phyloP scores from a whole-genome alignment of 2,329 filamentous ascomycete genomes.

The Beauveria rudraprayagi region DNA sequence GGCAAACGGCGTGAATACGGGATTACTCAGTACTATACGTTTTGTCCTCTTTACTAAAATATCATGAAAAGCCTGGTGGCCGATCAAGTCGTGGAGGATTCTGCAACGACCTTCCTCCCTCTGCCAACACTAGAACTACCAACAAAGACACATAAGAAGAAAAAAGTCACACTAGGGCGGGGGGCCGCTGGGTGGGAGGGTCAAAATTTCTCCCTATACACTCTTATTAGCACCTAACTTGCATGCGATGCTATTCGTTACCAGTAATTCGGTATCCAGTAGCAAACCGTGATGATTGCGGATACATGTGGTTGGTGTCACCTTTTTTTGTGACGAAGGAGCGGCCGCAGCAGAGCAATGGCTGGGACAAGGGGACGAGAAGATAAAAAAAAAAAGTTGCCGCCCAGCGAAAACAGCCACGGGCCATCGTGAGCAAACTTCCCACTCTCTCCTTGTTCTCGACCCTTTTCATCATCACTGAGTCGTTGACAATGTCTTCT shows the following conservation, averaged over 20 bases:
- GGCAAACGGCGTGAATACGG: background rate
- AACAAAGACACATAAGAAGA: background rate
- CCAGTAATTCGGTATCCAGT: slow-evolving; percentile 1
- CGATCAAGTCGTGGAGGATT: too few relatives aligned
- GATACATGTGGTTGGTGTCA: background rate
- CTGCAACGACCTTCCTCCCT: too few relatives aligned
- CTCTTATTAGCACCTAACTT: slow-evolving; percentile 4
- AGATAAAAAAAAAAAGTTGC: background rate
- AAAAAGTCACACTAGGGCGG: background rate
- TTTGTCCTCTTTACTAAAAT: background rate
- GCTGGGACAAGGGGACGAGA: background rate
- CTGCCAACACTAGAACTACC: background rate
- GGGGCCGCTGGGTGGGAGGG: background rate
- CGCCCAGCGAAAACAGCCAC: background rate
- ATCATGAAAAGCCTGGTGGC: too few relatives aligned
- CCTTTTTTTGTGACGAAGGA: background rate
- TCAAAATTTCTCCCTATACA: background rate
- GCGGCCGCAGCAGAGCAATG: background rate
- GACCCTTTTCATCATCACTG: background rate
- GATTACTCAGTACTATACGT: background rate
- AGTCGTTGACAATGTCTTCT: background rate
- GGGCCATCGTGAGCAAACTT: background rate
- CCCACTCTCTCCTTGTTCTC: background rate
- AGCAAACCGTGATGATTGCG: background rate
- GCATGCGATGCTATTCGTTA: slow-evolving; percentile 4